Conservation (phyloP, 495 filamentous ascomycete genomes). For the Baudoinia panamericana region DNA sequence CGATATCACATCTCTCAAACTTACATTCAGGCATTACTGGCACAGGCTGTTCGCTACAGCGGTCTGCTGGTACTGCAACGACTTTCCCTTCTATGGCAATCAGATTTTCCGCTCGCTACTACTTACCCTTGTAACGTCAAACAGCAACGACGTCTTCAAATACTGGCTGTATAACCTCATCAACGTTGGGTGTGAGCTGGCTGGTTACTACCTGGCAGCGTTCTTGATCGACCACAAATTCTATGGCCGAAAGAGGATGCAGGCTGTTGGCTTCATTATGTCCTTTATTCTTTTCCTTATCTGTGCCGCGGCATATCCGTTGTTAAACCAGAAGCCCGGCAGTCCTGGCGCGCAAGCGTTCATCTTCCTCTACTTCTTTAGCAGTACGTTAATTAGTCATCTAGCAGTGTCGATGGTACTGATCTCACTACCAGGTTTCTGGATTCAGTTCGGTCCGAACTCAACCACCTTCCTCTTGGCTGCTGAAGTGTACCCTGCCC, state of each 20-base stretch:
- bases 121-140: slow-evolving; percentile 55
- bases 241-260: slow-evolving; percentile 83
- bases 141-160: slow-evolving; percentile 53
- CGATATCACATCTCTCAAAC: slow-evolving; percentile 57
- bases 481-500: slow-evolving; percentile 78
- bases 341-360: slow-evolving; percentile 54
- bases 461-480: slow-evolving; percentile 82
- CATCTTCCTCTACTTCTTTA: slow-evolving; percentile 28
- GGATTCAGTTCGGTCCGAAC: slow-evolving; percentile 93
- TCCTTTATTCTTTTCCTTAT: slow-evolving; percentile 75
- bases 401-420: too few species aligned
- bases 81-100: slow-evolving; percentile 97
- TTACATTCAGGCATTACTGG: slow-evolving; percentile 65
- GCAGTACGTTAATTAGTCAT: not conserved
- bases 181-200: slow-evolving; percentile 67
- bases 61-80: slow-evolving; percentile 71
- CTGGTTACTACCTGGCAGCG: slow-evolving; percentile 67
- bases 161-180: slow-evolving; percentile 79
- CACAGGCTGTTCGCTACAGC: slow-evolving; percentile 68
- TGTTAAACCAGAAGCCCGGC: slow-evolving; percentile 43
- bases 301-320: slow-evolving; percentile 67
- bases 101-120: slow-evolving; percentile 86
- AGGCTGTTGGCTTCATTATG: slow-evolving; percentile 73
- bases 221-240: slow-evolving; percentile 81
- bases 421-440: slow-evolving; percentile 83